Conservation (phyloP, 208 protist species). For the Leishmania aethiopica region DNA sequence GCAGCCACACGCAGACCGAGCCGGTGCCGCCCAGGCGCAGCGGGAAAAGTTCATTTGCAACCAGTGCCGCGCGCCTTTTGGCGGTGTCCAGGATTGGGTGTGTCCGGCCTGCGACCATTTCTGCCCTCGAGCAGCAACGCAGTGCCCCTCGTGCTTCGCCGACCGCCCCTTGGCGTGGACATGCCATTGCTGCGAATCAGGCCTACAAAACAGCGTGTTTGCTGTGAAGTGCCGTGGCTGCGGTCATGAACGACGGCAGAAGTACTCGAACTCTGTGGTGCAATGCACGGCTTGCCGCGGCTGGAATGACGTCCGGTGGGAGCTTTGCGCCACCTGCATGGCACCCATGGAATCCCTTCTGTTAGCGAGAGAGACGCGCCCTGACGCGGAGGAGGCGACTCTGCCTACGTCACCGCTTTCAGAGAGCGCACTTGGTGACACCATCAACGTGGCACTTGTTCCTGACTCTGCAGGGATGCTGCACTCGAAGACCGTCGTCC, state of each 20-base stretch:
- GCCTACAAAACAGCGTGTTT: conserved; percentile 51
- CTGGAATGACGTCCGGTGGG: conserved; percentile 80
- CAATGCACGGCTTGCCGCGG: conserved; percentile 49
- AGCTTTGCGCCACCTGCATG: conserved; percentile 75
- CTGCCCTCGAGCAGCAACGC: conserved; percentile 58
- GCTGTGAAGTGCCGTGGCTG: conserved; percentile 45
- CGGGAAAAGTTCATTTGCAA: conserved; percentile 67
- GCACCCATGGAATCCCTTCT: conserved; percentile 18
- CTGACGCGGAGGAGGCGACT: background rate
- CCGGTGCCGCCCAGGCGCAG: background rate
- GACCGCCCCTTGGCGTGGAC: conserved; percentile 57
- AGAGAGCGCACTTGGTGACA: background rate
- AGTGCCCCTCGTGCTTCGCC: conserved; percentile 70
- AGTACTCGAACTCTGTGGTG: conserved; percentile 42
- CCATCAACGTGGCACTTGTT: background rate
- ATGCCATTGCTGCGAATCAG: conserved; percentile 43
- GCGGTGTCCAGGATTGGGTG: conserved; percentile 68
- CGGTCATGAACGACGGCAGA: conserved; percentile 15
- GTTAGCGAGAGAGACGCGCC: too few relatives aligned
- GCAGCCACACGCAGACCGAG: background rate
- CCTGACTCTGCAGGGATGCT: background rate
- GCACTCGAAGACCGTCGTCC: background rate
- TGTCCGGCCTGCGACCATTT: conserved; percentile 65
- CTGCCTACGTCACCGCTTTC: background rate
- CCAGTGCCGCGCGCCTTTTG: conserved; percentile 50